Evolutionary conservation across 805 yeast genomes (phyloP), one percentile per base, ranked within the genome.

Genomic region (Metschnikowia peoriensis): DNA sequence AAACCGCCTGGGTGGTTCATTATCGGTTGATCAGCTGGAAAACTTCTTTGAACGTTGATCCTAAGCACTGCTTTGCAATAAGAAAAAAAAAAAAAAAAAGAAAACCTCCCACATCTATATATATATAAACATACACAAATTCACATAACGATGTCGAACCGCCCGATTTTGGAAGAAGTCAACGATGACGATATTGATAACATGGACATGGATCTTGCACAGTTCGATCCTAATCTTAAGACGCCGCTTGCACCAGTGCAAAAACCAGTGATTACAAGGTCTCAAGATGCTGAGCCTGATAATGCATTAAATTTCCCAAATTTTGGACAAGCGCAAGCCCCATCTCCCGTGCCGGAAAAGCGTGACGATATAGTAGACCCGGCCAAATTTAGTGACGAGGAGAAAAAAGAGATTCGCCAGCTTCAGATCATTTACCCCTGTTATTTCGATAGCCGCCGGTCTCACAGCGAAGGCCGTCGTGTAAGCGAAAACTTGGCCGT

Each of bases 171-270:
- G 51, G 96, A 88, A 66, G 92, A 87, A 61, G 83, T 88, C 52
- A 91, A 86, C 66, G 88, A 83, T 63, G 96, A 89, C 58, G 92
- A 86, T 61, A 84, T 93, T 70, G 97, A 92, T 65, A 85, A 91
- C 72, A 77, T 90, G 84, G 97, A 93, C 62, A 86, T 89, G 88
- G 97, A 92, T 70, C 76, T 92, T 28, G 96, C 96, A 4, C 96
- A 93, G 72, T 87, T 90, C 57, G 97, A 91, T 69, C 91, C 74
- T 45, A 59, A 62, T 39, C 70, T 87, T 56, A 77, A 68, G 41
- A 85, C 93, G 0, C 88, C 93, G 7, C 70, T 86, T 22, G 92
- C 92, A 1, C 90, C 91, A 17, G 61, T 69, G 46, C 76, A 79
- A 60, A 78, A 79, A 56, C 87, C 89, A 38, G 69, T 75, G 1